phyloP scores from a whole-genome alignment of 371 early-diverging fungal genomes.

The Mortierella sp. region DNA sequence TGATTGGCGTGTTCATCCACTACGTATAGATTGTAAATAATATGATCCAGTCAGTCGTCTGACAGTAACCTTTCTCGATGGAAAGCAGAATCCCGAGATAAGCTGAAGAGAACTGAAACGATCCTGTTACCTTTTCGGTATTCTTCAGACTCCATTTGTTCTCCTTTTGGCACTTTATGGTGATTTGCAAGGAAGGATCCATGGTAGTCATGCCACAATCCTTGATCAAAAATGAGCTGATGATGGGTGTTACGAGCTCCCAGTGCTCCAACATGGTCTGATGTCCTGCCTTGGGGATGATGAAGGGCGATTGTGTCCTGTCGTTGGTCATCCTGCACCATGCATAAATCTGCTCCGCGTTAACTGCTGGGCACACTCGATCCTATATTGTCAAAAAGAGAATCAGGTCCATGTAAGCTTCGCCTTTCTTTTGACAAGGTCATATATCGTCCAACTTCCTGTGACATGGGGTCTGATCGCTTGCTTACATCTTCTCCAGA shows the following conservation, averaged over 20 bases:
- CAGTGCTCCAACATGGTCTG: slow-evolving; percentile 76
- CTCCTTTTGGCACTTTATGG: slow-evolving; percentile 68
- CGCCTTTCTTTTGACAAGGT: background rate
- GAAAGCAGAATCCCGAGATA: background rate
- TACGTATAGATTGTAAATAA: slow-evolving; percentile 12
- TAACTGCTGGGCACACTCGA: slow-evolving; percentile 38
- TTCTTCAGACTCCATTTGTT: slow-evolving; percentile 82
- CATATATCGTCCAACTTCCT: too few relatives aligned
- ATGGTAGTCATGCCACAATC: slow-evolving; percentile 69
- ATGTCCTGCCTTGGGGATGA: slow-evolving; percentile 76
- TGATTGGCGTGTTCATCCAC: slow-evolving; percentile 71
- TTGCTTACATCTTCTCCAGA: slow-evolving; percentile 67
- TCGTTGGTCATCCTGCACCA: slow-evolving; percentile 34
- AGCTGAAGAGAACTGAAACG: background rate
- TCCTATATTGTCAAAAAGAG: slow-evolving; percentile 22
- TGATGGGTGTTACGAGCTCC: slow-evolving; percentile 75
- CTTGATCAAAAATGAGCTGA: slow-evolving; percentile 75
- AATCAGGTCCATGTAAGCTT: background rate
- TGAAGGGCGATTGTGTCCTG: slow-evolving; percentile 61
- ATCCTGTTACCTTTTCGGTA: slow-evolving; percentile 68
- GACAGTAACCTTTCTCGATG: background rate
- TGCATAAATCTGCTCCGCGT: slow-evolving; percentile 39
- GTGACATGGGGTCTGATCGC: too few relatives aligned
- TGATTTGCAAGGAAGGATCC: slow-evolving; percentile 74
- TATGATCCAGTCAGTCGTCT: background rate